Conservation (phyloP, 495 filamentous ascomycete genomes). For the Massariosphaeria phaeospora region DNA sequence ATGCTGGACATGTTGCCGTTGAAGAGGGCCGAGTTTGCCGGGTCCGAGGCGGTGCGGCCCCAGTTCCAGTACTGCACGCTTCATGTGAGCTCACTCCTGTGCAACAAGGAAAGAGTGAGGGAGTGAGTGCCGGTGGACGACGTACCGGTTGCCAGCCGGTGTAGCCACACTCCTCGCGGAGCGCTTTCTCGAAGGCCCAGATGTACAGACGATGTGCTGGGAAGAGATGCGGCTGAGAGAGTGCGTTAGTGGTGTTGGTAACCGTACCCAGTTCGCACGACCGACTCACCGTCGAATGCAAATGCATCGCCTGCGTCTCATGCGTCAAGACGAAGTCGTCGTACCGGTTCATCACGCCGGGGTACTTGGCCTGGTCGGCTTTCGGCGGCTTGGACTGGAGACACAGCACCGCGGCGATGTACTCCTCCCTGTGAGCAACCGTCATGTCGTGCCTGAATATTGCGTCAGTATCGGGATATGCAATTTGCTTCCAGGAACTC, state of each 20-base stretch:
- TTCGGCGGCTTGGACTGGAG: constrained; percentile 27
- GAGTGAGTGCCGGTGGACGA: neutral
- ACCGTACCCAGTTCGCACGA: no score
- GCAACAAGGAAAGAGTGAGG: neutral
- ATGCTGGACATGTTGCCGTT: constrained; percentile 59
- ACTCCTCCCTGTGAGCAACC: constrained; percentile 23
- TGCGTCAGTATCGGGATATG: neutral
- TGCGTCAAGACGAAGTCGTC: constrained; percentile 29
- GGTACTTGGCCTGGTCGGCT: constrained; percentile 7
- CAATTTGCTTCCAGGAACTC: neutral
- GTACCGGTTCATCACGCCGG: constrained; percentile 16
- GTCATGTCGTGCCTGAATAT: constrained; percentile 20
- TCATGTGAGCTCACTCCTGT: neutral
- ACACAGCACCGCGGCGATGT: constrained; percentile 30
- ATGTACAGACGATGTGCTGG: constrained; percentile 26
- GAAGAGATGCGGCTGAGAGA: constrained; percentile 19
- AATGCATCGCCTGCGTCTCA: constrained; percentile 19
- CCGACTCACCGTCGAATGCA: constrained; percentile 25
- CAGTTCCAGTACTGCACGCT: constrained; percentile 60
- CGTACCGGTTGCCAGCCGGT: constrained; percentile 31
- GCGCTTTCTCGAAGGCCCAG: constrained; percentile 27
- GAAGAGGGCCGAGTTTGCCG: constrained; percentile 55
- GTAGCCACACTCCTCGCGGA: constrained; percentile 39
- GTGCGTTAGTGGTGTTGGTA: neutral
- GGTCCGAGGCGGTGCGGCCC: constrained; percentile 44